A percentile compares a stretch with the other conserved stretches of the same genome.
These are phyloP conservation scores for Aspergillus glaucus DNA, from an alignment of 2,329 filamentous ascomycete genomes.

Conservation along the genomic window DNA sequence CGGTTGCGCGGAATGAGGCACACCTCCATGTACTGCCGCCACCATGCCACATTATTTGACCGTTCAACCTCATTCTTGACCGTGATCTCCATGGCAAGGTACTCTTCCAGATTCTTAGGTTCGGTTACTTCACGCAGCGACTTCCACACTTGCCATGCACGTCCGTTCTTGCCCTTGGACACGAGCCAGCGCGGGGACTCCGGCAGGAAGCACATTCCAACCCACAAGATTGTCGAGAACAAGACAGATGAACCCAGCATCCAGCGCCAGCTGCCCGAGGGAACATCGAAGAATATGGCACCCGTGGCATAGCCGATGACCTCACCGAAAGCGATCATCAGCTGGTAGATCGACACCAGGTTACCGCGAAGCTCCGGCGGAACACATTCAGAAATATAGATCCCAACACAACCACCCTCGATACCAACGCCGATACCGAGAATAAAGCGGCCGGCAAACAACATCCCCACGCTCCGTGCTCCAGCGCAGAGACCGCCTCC, in stretches of 20 bases:
- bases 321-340: conserved; percentile 69
- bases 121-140: conserved; percentile 58
- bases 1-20: conserved; percentile 64
- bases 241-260: conserved; percentile 67
- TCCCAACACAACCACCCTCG: conserved; percentile 67
- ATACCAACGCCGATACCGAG: conserved; percentile 66
- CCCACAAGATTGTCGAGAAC: conserved; percentile 58
- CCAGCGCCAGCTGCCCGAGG: conserved; percentile 62
- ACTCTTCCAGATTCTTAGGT: conserved; percentile 59
- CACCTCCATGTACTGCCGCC: conserved; percentile 62
- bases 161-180: conserved; percentile 57
- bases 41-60: conserved; percentile 41
- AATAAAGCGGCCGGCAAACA: conserved; percentile 61
- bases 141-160: conserved; percentile 65
- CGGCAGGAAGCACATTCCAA: conserved; percentile 65
- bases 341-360: conserved; percentile 66
- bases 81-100: conserved; percentile 63
- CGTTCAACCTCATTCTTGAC: conserved; percentile 54
- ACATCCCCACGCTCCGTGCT: conserved; percentile 64
- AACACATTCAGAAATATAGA: conserved; percentile 66
- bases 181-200: conserved; percentile 64
- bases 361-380: conserved; percentile 63
- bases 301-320: conserved; percentile 67
- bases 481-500: conserved; percentile 64
- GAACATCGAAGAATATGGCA: conserved; percentile 64